These are phyloP conservation scores for Poa pratensis DNA, from an alignment of 176 grass and related monocot genomes.

Conservation along the genomic window DNA sequence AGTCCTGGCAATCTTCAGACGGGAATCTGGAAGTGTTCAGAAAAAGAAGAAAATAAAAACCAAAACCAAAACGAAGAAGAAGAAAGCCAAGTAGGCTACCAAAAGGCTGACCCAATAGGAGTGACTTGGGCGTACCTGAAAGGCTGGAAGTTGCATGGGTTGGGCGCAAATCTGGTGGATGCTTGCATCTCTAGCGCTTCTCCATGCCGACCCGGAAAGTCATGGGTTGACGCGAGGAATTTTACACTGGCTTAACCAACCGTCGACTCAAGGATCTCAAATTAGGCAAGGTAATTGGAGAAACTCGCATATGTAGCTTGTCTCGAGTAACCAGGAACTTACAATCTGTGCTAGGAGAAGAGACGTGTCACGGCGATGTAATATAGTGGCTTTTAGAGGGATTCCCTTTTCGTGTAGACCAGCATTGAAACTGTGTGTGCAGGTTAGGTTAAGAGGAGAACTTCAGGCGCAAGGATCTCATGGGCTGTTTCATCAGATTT, in stretches of 20 bases:
- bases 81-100: constrained; percentile 52
- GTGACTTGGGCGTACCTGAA: constrained; percentile 15
- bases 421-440: constrained; percentile 8
- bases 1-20: constrained; percentile 83
- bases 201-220: neutral
- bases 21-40: constrained; percentile 51
- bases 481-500: neutral
- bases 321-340: neutral
- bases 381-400: neutral
- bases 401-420: neutral
- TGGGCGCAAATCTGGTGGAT: neutral
- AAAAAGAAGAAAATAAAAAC: constrained; percentile 65
- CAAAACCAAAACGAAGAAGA: constrained; percentile 42
- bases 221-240: neutral
- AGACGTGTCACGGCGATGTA: neutral
- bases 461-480: neutral
- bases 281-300: constrained; percentile 32
- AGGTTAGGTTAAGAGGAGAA: constrained; percentile 38
- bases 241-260: neutral
- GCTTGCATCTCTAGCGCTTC: neutral
- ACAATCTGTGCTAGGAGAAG: neutral
- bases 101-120: neutral
- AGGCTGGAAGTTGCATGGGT: neutral
- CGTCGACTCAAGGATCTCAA: constrained; percentile 8
- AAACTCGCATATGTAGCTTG: neutral